These are phyloP conservation scores for Beauveria varroae DNA, from an alignment of 2,329 filamentous ascomycete species.

Conservation along the genomic window DNA sequence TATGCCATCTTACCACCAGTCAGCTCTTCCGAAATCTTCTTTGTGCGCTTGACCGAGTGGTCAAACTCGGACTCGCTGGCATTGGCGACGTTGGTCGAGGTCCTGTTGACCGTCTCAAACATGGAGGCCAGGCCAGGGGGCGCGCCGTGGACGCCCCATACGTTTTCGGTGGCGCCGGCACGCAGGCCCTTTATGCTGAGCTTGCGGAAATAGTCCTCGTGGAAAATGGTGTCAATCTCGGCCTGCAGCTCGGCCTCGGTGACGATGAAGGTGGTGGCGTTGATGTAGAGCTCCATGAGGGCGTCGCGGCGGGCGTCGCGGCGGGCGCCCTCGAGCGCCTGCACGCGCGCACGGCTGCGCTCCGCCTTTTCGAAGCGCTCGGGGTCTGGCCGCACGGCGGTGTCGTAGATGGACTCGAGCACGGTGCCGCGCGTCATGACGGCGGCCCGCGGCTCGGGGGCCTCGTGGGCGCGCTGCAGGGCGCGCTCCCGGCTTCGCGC, in stretches of 20 bases:
- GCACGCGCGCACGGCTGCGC: slow-evolving; percentile 34
- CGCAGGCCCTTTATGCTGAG: slow-evolving; percentile 23
- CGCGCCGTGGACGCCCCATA: slow-evolving; percentile 43
- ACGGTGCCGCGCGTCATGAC: slow-evolving; percentile 65
- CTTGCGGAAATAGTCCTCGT: slow-evolving; percentile 47
- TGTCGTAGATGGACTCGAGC: slow-evolving; percentile 40
- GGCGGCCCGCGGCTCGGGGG: slow-evolving; percentile 69
- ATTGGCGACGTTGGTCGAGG: slow-evolving; percentile 29
- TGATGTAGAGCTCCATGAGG: slow-evolving; percentile 83
- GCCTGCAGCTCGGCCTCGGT: slow-evolving; percentile 68
- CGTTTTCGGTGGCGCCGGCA: slow-evolving; percentile 35
- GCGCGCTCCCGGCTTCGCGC: slow-evolving; percentile 40
- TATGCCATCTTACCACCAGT: slow-evolving; percentile 50
- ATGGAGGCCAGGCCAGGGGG: slow-evolving; percentile 39
- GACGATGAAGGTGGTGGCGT: slow-evolving; percentile 80
- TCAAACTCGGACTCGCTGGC: slow-evolving; percentile 31
- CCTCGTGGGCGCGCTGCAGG: slow-evolving; percentile 43
- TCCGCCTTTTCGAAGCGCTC: slow-evolving; percentile 48
- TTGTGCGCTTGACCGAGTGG: slow-evolving; percentile 44
- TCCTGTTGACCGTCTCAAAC: slow-evolving; percentile 29
- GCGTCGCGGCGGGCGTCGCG: slow-evolving; percentile 57
- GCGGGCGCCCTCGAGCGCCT: slow-evolving; percentile 37
- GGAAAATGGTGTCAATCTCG: slow-evolving; percentile 70
- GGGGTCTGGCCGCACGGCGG: slow-evolving; percentile 53
- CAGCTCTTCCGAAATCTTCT: slow-evolving; percentile 49